Conservation (phyloP, 768 basidiomycete species). For the Lactarius psammicola region DNA sequence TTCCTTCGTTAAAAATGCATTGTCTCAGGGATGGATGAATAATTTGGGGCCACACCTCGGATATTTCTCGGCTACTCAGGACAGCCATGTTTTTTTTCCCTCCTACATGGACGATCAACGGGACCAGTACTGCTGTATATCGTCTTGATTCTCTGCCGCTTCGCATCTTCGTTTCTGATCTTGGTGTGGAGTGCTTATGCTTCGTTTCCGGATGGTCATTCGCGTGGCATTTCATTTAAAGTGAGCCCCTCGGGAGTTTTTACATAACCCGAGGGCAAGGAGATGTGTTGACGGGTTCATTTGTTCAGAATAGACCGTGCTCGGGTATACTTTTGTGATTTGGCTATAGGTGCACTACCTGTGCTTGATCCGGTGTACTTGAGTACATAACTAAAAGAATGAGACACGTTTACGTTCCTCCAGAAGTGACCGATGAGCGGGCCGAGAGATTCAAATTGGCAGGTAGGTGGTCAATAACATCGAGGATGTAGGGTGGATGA, state of each 20-base stretch:
- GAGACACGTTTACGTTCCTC: not conserved
- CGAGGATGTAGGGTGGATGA: not conserved
- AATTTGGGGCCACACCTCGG: not conserved
- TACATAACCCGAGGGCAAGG: not conserved
- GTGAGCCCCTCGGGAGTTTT: conserved; percentile 4
- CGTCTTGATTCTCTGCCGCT: not conserved
- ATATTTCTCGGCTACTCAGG: not conserved
- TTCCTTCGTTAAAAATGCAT: not conserved
- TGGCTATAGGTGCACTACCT: conserved; percentile 18
- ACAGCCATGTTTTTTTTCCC: not conserved
- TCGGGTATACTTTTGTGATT: conserved; percentile 15
- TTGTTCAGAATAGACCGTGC: not conserved
- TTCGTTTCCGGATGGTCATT: not conserved
- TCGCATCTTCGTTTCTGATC: conserved; percentile 2
- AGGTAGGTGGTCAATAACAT: not conserved
- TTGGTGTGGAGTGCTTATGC: not conserved
- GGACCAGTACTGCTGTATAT: not conserved
- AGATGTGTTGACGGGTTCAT: not conserved
- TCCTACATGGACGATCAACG: not conserved
- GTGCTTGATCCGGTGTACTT: conserved; percentile 20
- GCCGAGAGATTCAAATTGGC: not conserved
- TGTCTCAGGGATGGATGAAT: not conserved
- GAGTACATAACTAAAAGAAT: conserved; percentile 9
- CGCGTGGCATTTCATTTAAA: not conserved
- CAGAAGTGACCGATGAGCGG: not conserved